Percentiles rank a stretch among this genome's conserved stretches.
phyloP scores from a whole-genome alignment of 2,329 filamentous ascomycete genomes.

The Aureobasidium sp. region DNA sequence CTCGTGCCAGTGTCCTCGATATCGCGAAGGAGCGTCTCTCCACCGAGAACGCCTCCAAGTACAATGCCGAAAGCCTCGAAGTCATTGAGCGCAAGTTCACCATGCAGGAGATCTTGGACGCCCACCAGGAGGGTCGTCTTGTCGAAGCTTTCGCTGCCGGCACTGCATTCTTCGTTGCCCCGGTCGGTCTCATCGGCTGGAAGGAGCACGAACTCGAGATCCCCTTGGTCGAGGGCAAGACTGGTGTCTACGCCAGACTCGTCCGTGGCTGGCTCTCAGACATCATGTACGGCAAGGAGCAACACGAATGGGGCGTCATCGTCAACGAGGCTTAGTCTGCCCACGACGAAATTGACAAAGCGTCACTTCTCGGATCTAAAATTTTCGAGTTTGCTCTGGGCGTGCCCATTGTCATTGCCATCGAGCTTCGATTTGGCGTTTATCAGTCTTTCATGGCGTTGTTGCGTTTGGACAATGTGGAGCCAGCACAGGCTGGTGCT shows the following conservation, averaged over 20 bases:
- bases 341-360: neutral
- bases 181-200: conserved; percentile 37
- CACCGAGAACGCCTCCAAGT: conserved; percentile 13
- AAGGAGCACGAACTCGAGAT: conserved; percentile 34
- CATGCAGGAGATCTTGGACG: conserved; percentile 15
- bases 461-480: neutral
- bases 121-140: conserved; percentile 30
- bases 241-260: conserved; percentile 29
- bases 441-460: neutral
- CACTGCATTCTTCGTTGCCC: conserved; percentile 56
- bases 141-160: conserved; percentile 81
- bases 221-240: conserved; percentile 27
- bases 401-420: neutral
- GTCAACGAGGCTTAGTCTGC: conserved; percentile 27
- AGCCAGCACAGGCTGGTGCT: neutral
- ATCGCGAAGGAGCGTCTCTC: conserved; percentile 56
- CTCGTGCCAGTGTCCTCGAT: conserved; percentile 70
- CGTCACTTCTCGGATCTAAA: neutral
- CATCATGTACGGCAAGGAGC: conserved; percentile 41
- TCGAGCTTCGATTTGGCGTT: neutral
- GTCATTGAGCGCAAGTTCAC: conserved; percentile 50
- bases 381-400: neutral
- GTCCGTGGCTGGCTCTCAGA: conserved; percentile 39
- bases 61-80: conserved; percentile 6
- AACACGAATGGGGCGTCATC: conserved; percentile 39